Conservation (phyloP, 805 yeast species). For the Yamadazyma akitaensis region DNA sequence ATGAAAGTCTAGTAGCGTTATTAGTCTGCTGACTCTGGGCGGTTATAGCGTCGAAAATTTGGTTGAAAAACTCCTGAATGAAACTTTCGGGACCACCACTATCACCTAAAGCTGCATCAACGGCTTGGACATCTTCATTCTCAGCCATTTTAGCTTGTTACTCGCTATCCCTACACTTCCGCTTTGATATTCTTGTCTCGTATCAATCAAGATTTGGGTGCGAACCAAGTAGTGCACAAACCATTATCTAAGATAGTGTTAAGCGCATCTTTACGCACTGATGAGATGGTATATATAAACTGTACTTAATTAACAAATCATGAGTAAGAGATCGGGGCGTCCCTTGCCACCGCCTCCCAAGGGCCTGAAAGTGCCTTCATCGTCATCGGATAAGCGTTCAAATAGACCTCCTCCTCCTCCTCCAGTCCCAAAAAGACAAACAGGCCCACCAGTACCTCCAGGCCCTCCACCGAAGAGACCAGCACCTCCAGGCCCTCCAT, state of each 20-base stretch:
- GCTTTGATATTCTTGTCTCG: neutral
- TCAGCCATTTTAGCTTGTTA: constrained; percentile 1
- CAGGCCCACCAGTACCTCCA: neutral
- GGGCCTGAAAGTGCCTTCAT: no score
- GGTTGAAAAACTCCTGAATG: neutral
- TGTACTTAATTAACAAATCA: neutral
- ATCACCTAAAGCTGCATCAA: neutral
- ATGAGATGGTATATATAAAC: constrained; percentile 5
- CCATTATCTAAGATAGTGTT: neutral
- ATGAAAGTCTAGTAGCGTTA: constrained; percentile 3
- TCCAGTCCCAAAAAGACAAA: constrained; percentile 3
- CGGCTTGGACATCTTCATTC: neutral
- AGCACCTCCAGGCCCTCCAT: constrained; percentile 6
- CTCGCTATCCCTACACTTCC: neutral
- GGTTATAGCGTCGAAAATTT: constrained; percentile 4
- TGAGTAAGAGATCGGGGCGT: constrained; percentile 19
- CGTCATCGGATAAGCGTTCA: constrained; percentile 6
- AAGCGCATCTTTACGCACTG: neutral
- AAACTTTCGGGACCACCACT: neutral
- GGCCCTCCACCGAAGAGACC: constrained; percentile 12
- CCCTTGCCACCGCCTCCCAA: constrained; percentile 29
- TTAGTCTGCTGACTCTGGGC: constrained; percentile 8
- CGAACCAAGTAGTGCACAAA: neutral
- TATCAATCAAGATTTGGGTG: neutral
- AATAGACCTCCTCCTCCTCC: constrained; percentile 19